phyloP scores from a whole-genome alignment of 768 basidiomycete species.

The Imleria badia region DNA sequence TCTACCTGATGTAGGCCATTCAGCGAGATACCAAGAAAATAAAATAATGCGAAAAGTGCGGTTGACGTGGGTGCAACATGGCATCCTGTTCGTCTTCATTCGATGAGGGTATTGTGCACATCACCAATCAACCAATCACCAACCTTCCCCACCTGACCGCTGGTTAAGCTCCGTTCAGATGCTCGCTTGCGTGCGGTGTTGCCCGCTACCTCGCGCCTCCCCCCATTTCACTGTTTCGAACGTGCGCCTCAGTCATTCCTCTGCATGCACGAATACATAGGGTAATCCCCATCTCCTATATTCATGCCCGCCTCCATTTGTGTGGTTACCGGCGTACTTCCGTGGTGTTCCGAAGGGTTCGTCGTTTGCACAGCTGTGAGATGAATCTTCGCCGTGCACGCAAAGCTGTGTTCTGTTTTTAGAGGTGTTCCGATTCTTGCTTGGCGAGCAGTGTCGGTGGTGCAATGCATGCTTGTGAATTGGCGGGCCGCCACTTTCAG shows the following conservation, averaged over 20 bases:
- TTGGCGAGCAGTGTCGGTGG: constrained; percentile 1
- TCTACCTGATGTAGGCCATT: constrained; percentile 12
- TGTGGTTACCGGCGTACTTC: constrained; percentile 4
- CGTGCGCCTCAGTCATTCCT: constrained; percentile 10
- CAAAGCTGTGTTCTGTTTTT: constrained; percentile 15
- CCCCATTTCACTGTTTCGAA: constrained; percentile 15
- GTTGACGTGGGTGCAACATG: constrained; percentile 10
- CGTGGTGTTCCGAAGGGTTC: constrained; percentile 6
- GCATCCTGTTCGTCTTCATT: constrained; percentile 10
- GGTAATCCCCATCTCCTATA: constrained; percentile 7
- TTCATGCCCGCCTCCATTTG: constrained; percentile 4
- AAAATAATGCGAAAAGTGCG: neutral
- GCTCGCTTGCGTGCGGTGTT: constrained; percentile 15
- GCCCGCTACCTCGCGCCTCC: constrained; percentile 22
- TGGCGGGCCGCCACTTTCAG: neutral
- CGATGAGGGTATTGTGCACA: constrained; percentile 8
- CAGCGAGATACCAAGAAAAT: constrained; percentile 7
- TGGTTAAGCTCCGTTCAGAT: constrained; percentile 28
- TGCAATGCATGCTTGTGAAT: neutral
- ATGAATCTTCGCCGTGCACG: constrained; percentile 23
- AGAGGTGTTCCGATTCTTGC: constrained; percentile 2
- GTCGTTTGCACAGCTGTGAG: constrained; percentile 21
- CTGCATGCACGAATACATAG: constrained; percentile 11
- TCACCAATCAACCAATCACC: constrained; percentile 10
- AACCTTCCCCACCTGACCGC: constrained; percentile 8